These are phyloP conservation scores for Ogataea corticis DNA, from an alignment of 805 yeast genomes.

Conservation along the genomic window DNA sequence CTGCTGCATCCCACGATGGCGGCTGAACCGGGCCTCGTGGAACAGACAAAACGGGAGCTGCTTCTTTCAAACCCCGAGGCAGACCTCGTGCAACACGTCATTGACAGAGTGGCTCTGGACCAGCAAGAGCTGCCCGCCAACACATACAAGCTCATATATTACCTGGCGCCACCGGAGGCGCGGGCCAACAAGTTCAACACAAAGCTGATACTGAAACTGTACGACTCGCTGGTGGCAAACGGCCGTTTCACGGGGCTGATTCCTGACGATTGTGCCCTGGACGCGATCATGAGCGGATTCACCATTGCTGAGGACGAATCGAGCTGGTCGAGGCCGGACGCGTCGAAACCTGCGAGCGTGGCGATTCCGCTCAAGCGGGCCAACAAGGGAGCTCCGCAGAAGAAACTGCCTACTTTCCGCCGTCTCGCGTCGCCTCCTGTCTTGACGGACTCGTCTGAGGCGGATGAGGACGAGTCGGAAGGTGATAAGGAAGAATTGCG, in stretches of 20 bases:
- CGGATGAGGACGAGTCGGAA: conserved; percentile 39
- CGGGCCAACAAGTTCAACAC: conserved; percentile 45
- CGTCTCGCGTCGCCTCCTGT: conserved; percentile 35
- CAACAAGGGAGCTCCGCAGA: conserved; percentile 3
- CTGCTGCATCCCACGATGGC: conserved; percentile 70
- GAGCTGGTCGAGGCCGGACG: conserved; percentile 57
- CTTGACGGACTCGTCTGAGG: conserved; percentile 48
- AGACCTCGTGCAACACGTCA: conserved; percentile 49
- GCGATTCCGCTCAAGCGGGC: conserved; percentile 26
- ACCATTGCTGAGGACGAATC: conserved; percentile 41
- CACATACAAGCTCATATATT: conserved; percentile 46
- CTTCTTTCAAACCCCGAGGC: conserved; percentile 31
- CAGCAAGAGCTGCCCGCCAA: conserved; percentile 40
- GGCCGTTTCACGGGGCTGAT: conserved; percentile 57
- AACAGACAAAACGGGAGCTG: conserved; percentile 38
- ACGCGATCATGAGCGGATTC: conserved; percentile 69
- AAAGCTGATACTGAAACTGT: conserved; percentile 42
- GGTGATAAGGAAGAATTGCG: conserved; percentile 43
- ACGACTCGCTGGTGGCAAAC: conserved; percentile 38
- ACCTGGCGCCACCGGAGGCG: conserved; percentile 56
- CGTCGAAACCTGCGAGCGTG: conserved; percentile 11
- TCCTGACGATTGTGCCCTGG: conserved; percentile 51
- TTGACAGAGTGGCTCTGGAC: conserved; percentile 56
- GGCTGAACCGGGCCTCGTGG: conserved; percentile 51
- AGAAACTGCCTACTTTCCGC: conserved; percentile 33